Conservation (phyloP, 768 basidiomycete species). For the Hortiboletus campestris region DNA sequence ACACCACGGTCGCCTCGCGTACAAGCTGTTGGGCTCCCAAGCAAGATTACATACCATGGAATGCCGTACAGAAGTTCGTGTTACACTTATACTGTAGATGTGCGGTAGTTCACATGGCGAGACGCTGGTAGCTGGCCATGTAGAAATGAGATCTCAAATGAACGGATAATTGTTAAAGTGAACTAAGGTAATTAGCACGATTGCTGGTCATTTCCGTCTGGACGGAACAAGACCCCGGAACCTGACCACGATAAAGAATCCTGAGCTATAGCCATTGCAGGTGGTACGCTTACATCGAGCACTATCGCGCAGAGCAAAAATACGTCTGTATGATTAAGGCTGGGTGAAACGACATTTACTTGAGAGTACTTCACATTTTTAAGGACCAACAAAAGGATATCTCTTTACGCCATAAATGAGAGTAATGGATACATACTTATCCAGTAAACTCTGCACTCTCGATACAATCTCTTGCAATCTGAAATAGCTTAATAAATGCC, state of each 20-base stretch:
- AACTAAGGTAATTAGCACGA: neutral
- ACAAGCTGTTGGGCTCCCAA: neutral
- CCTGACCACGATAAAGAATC: neutral
- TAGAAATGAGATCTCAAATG: neutral
- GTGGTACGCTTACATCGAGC: neutral
- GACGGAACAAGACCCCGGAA: conserved; percentile 2
- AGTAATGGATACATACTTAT: conserved; percentile 30
- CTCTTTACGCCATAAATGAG: conserved; percentile 1
- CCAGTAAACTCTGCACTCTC: conserved; percentile 52
- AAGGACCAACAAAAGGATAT: conserved; percentile 10
- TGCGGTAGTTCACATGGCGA: neutral
- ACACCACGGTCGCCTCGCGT: neutral
- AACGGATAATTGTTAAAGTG: neutral
- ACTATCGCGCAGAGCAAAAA: neutral
- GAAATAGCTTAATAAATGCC: conserved; percentile 6
- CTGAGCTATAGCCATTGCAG: neutral
- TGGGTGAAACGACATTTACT: conserved; percentile 15
- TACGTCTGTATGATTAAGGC: neutral
- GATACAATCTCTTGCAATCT: conserved; percentile 69
- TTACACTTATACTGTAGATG: neutral
- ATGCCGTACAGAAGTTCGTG: neutral
- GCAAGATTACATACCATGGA: neutral
- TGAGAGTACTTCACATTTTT: conserved; percentile 18
- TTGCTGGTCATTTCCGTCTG: conserved; percentile 17
- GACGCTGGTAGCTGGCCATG: neutral